Evolutionary conservation across 192 early-diverging fungal species (phyloP), one percentile per base, ranked within the genome.

Genomic region (Coemansia sp.): DNA sequence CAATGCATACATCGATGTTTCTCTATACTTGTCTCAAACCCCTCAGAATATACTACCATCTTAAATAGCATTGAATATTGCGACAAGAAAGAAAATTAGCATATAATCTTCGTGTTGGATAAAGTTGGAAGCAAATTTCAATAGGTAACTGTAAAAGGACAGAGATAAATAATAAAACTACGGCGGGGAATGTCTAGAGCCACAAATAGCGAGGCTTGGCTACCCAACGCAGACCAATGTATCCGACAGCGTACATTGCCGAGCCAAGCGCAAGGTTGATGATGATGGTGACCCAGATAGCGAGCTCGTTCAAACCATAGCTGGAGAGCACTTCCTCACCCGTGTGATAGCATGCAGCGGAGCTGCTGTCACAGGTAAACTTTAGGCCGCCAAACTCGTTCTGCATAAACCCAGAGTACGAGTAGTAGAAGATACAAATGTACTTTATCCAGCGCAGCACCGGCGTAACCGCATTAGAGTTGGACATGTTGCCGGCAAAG

Each of bases 381-480:
- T 49, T 52, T 5, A 82, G 57, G 5, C 74, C 80, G 19, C 19
- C 33, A 61, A 82, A 76, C 65, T 82, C 80, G 46, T 82, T 82
- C 34, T 71, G 70, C 48, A 65, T 61, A 29, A 82, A 60, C 0
- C 58, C 80, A 25, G 71, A 61, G 25, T 76, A 82, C 1, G 65
- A 55, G 40, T 76, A 76, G 22, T 60, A 60, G 46, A 66, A 70
- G 17, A 69, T 63, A n/a, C 68, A 68, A 3, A 82, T 34, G 49
- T 69, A 82, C 59, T 68, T 69, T 6, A 82, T 62, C 80, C 80
- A 82, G 17, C 71, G 57, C 36, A 76, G 63, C 36, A 74, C 73
- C 1, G 74, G 80, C 14, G 80, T 76, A 7, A 82, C 65, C 3
- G 67, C 65, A 19, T 69, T 49, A 38, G 68, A 32, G 33, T 76